Conservation (phyloP, 2,329 filamentous ascomycete genomes). For the Myriangium duriaei region DNA sequence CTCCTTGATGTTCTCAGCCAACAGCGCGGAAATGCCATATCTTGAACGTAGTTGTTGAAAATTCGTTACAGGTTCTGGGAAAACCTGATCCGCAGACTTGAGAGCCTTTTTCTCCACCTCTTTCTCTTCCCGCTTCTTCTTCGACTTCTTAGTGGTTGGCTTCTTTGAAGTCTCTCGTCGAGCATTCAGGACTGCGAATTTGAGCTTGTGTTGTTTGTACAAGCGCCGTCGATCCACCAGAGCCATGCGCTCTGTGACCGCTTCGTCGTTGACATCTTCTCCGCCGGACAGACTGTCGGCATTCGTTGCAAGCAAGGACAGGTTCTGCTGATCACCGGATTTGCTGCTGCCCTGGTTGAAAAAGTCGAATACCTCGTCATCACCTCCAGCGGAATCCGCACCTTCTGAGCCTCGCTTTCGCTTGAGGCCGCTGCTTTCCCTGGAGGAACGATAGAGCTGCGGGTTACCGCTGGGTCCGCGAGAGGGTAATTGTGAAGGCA, state of each 20-base stretch:
- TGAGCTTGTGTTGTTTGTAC: constrained; percentile 24
- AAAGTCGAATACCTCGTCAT: constrained; percentile 4
- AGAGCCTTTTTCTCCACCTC: constrained; percentile 21
- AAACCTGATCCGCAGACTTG: constrained; percentile 50
- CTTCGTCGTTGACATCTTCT: neutral
- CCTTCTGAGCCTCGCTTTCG: constrained; percentile 19
- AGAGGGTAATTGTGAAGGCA: neutral
- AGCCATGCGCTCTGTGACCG: neutral
- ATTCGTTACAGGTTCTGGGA: constrained; percentile 64
- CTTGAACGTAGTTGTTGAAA: constrained; percentile 60
- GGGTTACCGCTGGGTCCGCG: constrained; percentile 1
- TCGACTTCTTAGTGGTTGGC: constrained; percentile 35
- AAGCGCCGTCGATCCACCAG: constrained; percentile 16
- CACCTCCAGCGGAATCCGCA: neutral
- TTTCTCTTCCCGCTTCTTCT: constrained; percentile 26
- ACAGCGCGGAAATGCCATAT: constrained; percentile 60
- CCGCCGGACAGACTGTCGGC: no score
- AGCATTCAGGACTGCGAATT: constrained; percentile 21
- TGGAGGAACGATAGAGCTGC: constrained; percentile 1
- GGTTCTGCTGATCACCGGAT: neutral
- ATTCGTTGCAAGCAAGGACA: neutral
- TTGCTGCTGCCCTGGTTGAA: neutral
- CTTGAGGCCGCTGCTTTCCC: constrained; percentile 14
- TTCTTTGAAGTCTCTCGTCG: constrained; percentile 18
- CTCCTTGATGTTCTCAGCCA: constrained; percentile 67